These are phyloP conservation scores for Xylaria sp. DNA, from an alignment of 2,329 filamentous ascomycete genomes.

Conservation along the genomic window DNA sequence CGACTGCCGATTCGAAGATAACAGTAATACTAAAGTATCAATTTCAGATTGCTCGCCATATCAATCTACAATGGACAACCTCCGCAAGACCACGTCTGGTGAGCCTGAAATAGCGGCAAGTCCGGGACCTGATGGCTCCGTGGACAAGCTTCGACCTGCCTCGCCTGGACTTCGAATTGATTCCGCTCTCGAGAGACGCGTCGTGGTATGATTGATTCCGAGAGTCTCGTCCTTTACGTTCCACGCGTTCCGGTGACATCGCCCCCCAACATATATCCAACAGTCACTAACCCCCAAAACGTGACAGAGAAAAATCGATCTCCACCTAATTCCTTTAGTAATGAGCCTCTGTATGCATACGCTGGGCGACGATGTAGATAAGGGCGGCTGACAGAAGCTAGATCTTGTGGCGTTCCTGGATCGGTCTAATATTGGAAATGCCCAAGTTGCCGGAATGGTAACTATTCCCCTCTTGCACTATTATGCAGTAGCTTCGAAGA, in stretches of 20 bases:
- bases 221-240: neutral
- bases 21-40: neutral
- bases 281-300: neutral
- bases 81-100: neutral
- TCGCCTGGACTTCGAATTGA: slow-evolving; percentile 26
- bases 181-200: slow-evolving; percentile 26
- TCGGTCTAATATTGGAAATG: slow-evolving; percentile 55
- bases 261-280: neutral
- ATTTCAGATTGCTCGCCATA: neutral
- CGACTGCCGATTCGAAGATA: neutral
- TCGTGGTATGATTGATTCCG: slow-evolving; percentile 31
- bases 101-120: slow-evolving; percentile 3
- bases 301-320: slow-evolving; percentile 33
- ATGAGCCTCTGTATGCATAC: slow-evolving; percentile 32
- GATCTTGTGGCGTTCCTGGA: slow-evolving; percentile 52
- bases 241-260: neutral
- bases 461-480: slow-evolving; percentile 1
- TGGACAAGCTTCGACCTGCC: slow-evolving; percentile 11
- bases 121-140: slow-evolving; percentile 8
- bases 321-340: slow-evolving; percentile 31
- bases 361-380: neutral
- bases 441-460: slow-evolving; percentile 51
- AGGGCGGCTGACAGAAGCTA: slow-evolving; percentile 28
- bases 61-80: slow-evolving; percentile 3
- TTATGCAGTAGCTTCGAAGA: neutral